Evolutionary conservation across 768 basidiomycete species (phyloP), one percentile per base, ranked within the genome.

Genomic region (Xanthoconium stramineum): DNA sequence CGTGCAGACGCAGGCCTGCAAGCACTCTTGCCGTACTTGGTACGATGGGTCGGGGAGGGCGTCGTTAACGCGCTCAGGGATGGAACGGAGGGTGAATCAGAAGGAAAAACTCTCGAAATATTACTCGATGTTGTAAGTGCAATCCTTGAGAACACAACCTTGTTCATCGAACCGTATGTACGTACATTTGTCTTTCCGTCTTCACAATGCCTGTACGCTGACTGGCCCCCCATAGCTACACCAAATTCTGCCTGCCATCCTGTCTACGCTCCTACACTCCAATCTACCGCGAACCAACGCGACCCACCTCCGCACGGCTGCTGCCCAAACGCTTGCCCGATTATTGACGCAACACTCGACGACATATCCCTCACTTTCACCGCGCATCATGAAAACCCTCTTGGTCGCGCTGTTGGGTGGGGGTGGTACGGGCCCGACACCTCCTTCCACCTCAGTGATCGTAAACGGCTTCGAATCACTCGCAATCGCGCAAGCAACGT

Each of bases 131-230:
- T 92, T 17, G 84, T 94, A 42, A 80, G 86, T 56, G 91, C 94
- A 3, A 77, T 98, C 14, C 74, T 97, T 47, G 88, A 90, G 52
- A 99, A 98, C 70, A 76, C 80, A 32, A 89, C 90, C 0, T 76
- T 99, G 6, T 98, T 98, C 68, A 84, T 98, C 24, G 97, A 99
- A 72, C 97, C 96, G 43, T 98, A 97, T 68, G 94, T 97, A 65
- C 68, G 91, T 80, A 30, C 24, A 11, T n/a, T 30, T 46, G 24
- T 24, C 24, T 10, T 10, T 5, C n/a, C 48, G 32, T 39, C 6
- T 30, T 15, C 10, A 9, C 17, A 15, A 12, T 12, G 10, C 30
- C 20, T 35, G 17, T 13, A 35, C 29, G 36, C 45, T 53, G 14
- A 49, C 13, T 14, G 28, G 11, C 12, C 14, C n/a, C 28, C 30